A percentile compares a stretch with the other conserved stretches of the same genome.
These are phyloP conservation scores for Exophiala sp. DNA, from an alignment of 2,329 filamentous ascomycete genomes.

Conservation along the genomic window DNA sequence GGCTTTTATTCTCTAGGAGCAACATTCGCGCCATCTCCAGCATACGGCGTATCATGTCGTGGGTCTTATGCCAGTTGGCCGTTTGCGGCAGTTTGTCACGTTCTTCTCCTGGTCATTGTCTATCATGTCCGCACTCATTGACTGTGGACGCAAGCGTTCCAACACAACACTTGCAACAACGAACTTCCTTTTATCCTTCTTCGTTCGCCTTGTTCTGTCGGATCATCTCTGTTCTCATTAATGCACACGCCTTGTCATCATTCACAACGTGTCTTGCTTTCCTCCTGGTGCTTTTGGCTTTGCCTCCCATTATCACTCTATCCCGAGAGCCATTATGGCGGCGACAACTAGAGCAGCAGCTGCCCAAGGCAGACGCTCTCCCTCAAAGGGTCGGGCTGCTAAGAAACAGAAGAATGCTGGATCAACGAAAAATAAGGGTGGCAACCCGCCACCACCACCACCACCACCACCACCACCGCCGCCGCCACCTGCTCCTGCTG, in stretches of 20 bases:
- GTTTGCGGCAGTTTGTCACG: constrained; percentile 4
- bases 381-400: too few species aligned
- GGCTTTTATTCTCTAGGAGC: too few species aligned
- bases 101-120: constrained; percentile 5
- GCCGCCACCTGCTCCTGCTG: too few species aligned
- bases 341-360: neutral
- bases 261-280: neutral
- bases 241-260: neutral
- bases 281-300: neutral
- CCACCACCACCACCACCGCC: too few species aligned
- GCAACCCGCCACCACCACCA: too few species aligned
- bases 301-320: neutral
- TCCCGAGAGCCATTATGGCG: neutral
- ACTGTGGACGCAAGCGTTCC: constrained; percentile 4
- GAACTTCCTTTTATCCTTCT: neutral
- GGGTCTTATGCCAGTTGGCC: neutral
- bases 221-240: neutral
- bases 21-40: neutral
- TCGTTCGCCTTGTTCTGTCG: constrained; percentile 6
- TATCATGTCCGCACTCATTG: constrained; percentile 3
- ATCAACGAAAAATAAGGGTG: too few species aligned
- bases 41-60: neutral
- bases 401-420: too few species aligned
- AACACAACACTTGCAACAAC: neutral
- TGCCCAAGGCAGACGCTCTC: too few species aligned